Base-by-base conservation (phyloP, 2,329 filamentous ascomycete genomes). In the Sphaerulina musiva region DNA sequence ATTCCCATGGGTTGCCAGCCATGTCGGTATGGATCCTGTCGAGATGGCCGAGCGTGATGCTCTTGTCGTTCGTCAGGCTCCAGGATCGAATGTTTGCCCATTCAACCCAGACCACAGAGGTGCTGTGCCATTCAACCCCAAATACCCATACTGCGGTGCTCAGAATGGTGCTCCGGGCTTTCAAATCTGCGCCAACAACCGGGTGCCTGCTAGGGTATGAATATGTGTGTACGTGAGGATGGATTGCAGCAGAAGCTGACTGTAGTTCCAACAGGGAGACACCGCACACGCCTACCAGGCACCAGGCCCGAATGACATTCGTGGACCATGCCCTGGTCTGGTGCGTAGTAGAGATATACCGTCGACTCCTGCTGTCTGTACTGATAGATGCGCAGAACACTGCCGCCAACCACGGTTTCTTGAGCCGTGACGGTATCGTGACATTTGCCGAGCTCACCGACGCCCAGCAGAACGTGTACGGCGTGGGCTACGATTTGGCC, bases 391-490 rank as follows among this genome's bases (percentile, higher is more conserved):
- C 34, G 12, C 12, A 36, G 7, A 74, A 76, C 47, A 66, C 72
- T 5, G 70, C 70, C 20, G 73, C 73, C n/a, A 76, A 76, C 54
- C 71, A 73, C 14, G 47, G 69, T 62, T 75, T 75, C 65, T 62
- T 75, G 7, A 67, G 72, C 38, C 71, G 68, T 40, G 73, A 76
- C 51, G 73, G 73, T 41, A 69, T 76, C 48, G 68, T 66, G 10
- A 75, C 66, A 43, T 61, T 59, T 48, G 65, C 62, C 39, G 73
- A 76, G 62, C 67, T 75, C 26, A 70, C 74, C 44, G 71, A 74
- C 54, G 71, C 72, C 20, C 69, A 74, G 44, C 73, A 75, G 58
- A 75, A 76, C 47, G 59, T 75, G 29, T 76, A 74, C 64, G 74
- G 75, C 43, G 69, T 76, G n/a, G 71, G 67, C 53, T 74, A 72